Conservation (phyloP, 768 basidiomycete genomes). For the Tylopilus felleus region DNA sequence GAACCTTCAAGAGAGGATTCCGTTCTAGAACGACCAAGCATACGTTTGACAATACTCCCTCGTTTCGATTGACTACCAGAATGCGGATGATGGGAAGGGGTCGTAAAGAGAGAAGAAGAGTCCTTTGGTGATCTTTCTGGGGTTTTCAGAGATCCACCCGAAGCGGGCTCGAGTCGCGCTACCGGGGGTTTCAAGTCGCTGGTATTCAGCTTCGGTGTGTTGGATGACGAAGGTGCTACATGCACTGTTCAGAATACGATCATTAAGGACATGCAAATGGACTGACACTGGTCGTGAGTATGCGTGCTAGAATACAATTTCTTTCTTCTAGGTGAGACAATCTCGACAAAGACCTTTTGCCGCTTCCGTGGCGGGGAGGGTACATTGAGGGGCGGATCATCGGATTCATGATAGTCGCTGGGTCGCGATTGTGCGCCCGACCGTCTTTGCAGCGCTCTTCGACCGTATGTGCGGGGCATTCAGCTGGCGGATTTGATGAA, state of each 20-base stretch:
- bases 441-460: conserved; percentile 20
- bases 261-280: background rate
- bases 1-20: conserved; percentile 46
- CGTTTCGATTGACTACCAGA: conserved; percentile 33
- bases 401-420: background rate
- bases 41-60: conserved; percentile 56
- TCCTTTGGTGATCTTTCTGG: conserved; percentile 33
- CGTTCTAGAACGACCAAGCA: conserved; percentile 68
- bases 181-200: background rate
- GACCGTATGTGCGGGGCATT: conserved; percentile 38
- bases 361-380: conserved; percentile 29
- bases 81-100: conserved; percentile 21
- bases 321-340: conserved; percentile 14
- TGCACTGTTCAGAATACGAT: background rate
- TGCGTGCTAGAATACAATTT: background rate
- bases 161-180: background rate
- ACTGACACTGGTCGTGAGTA: background rate
- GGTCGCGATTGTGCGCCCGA: background rate
- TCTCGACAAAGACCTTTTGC: conserved; percentile 31
- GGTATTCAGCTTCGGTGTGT: background rate
- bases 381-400: background rate
- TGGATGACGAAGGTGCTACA: background rate
- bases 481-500: background rate
- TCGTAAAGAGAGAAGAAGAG: conserved; percentile 36
- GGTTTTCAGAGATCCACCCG: conserved; percentile 3